Evolutionary conservation across 78 protist species (phyloP).

Genomic region (Dictyostelium purpureum): DNA sequence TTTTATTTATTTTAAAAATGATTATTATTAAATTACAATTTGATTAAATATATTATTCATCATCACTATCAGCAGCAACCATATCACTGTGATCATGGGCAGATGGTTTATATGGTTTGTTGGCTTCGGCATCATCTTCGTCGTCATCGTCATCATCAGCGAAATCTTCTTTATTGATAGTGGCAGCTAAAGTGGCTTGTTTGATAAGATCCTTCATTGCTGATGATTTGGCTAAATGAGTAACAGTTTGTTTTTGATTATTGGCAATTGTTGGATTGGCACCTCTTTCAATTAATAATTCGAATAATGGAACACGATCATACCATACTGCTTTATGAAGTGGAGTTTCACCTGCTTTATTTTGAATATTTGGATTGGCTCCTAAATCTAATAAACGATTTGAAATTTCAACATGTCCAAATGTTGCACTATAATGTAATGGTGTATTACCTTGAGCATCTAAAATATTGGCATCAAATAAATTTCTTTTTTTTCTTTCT

Average conservation of each 20-base stretch:
- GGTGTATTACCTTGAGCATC: constrained; percentile 61
- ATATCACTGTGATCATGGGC: constrained; percentile 59
- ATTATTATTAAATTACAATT: neutral
- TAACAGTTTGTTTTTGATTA: constrained; percentile 25
- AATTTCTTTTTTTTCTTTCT: constrained; percentile 27
- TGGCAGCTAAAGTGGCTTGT: constrained; percentile 13
- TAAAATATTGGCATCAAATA: constrained; percentile 24
- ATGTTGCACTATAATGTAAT: constrained; percentile 62
- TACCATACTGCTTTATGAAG: constrained; percentile 76
- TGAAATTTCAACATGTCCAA: constrained; percentile 17
- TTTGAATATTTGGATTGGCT: constrained; percentile 67
- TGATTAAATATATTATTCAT: constrained; percentile 18
- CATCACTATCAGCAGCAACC: constrained; percentile 57
- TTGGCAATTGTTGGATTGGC: constrained; percentile 45
- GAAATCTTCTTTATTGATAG: constrained; percentile 10
- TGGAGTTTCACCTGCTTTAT: constrained; percentile 81
- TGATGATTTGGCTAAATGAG: constrained; percentile 12
- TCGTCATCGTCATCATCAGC: constrained; percentile 66
- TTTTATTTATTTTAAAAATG: neutral
- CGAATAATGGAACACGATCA: constrained; percentile 18
- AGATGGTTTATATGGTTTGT: constrained; percentile 36
- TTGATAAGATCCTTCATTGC: constrained; percentile 23
- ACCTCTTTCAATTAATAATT: constrained; percentile 52
- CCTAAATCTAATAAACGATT: constrained; percentile 10
- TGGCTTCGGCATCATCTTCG: constrained; percentile 1